A percentile compares a stretch with the other conserved stretches of the same genome.
These are phyloP conservation scores for Phaeodactylum tricornutum DNA, from an alignment of 108 stramenopile genomes.

Conservation along the genomic window DNA sequence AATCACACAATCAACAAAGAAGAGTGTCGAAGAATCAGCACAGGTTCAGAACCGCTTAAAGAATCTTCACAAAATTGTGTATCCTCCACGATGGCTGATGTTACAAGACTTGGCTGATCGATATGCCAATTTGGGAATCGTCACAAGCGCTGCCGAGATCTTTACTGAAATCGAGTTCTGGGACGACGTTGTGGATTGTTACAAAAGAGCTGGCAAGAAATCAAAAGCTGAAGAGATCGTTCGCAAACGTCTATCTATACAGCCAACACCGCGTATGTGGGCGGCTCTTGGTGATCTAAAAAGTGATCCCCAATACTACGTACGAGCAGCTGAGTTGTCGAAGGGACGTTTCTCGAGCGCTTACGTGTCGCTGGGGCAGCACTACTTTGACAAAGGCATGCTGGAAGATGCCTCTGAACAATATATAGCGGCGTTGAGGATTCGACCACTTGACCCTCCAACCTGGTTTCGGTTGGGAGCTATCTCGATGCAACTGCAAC, in stretches of 20 bases:
- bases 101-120: conserved; percentile 85
- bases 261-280: conserved; percentile 85
- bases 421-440: conserved; percentile 52
- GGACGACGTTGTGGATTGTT: conserved; percentile 98
- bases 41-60: conserved; percentile 79
- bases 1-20: conserved; percentile 72
- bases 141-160: conserved; percentile 86
- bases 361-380: conserved; percentile 69
- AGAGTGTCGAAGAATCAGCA: conserved; percentile 84
- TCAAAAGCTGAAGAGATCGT: conserved; percentile 82
- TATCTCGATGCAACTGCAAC: conserved; percentile 77
- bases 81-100: conserved; percentile 91
- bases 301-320: conserved; percentile 66
- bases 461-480: conserved; percentile 91
- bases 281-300: conserved; percentile 86
- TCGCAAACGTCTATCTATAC: conserved; percentile 40
- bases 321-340: conserved; percentile 80
- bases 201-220: conserved; percentile 78
- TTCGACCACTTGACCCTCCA: conserved; percentile 76
- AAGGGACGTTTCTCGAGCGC: conserved; percentile 78
- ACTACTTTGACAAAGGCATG: conserved; percentile 62
- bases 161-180: conserved; percentile 93
- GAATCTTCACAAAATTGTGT: conserved; percentile 83
- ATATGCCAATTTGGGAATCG: conserved; percentile 83
- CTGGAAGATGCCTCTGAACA: conserved; percentile 42